phyloP scores from a whole-genome alignment of 2,329 filamentous ascomycete species.

The Penicillium freii region DNA sequence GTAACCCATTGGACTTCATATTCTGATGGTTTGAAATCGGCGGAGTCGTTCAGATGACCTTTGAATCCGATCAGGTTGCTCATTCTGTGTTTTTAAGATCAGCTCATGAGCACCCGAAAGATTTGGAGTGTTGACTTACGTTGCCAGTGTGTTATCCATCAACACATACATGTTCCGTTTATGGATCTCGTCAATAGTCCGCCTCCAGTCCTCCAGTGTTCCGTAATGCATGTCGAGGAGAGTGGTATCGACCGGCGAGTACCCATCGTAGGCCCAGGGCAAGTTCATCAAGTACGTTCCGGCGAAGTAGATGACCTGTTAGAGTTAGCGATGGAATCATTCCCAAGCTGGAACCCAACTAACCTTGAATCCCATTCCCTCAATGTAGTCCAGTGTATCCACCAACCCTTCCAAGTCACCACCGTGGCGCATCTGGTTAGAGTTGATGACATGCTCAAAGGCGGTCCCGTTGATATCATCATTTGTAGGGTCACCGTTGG shows the following conservation, averaged over 20 bases:
- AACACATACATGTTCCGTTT: slow-evolving; percentile 63
- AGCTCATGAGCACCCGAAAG: background rate
- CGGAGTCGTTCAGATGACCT: slow-evolving; percentile 57
- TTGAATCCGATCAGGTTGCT: slow-evolving; percentile 63
- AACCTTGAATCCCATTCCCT: slow-evolving; percentile 64
- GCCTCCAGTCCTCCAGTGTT: slow-evolving; percentile 58
- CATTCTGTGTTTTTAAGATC: slow-evolving; percentile 34
- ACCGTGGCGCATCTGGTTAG: slow-evolving; percentile 62
- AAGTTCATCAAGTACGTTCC: slow-evolving; percentile 63
- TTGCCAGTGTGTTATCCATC: slow-evolving; percentile 64
- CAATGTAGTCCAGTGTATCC: slow-evolving; percentile 62
- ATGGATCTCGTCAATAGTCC: slow-evolving; percentile 60
- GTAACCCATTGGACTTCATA: slow-evolving; percentile 59
- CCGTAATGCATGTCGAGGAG: slow-evolving; percentile 64
- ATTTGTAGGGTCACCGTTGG: slow-evolving; percentile 63
- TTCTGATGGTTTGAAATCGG: slow-evolving; percentile 56
- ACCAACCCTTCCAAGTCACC: slow-evolving; percentile 59
- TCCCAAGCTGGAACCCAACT: background rate
- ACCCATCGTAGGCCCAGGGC: slow-evolving; percentile 63
- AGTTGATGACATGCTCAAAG: slow-evolving; percentile 60
- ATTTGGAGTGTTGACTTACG: slow-evolving; percentile 39
- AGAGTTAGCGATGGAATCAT: slow-evolving; percentile 5
- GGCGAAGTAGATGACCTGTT: slow-evolving; percentile 58
- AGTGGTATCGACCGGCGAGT: slow-evolving; percentile 60
- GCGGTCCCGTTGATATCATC: slow-evolving; percentile 47